Evolutionary conservation across 1,284 basidiomycete species (phyloP).

Genomic region (Cutaneotrichosporon arboriforme): DNA sequence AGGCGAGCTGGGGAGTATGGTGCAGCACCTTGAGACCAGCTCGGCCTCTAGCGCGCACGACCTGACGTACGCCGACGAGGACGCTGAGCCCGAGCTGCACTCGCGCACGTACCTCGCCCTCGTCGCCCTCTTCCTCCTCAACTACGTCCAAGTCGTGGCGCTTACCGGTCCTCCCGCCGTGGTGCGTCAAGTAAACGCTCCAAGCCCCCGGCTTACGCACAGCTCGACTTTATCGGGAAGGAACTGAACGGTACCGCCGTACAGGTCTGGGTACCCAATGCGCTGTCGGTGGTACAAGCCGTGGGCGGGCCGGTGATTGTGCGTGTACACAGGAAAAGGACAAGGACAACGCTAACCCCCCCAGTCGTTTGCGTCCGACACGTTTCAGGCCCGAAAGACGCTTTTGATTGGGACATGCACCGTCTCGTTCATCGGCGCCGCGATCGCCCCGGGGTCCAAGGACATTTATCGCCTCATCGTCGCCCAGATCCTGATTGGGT

Average conservation of each 20-base stretch:
- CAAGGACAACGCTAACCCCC: too few species aligned
- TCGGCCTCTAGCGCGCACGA: background rate
- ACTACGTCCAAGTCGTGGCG: constrained; percentile 6
- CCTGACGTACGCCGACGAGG: constrained; percentile 2
- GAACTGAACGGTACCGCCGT: background rate
- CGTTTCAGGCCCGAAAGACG: constrained; percentile 11
- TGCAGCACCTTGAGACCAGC: too few species aligned
- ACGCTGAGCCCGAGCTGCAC: constrained; percentile 4
- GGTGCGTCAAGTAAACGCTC: background rate
- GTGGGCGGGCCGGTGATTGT: constrained; percentile 7
- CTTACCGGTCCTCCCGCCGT: constrained; percentile 1
- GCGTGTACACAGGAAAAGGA: background rate
- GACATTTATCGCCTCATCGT: constrained; percentile 14
- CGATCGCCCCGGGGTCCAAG: constrained; percentile 9
- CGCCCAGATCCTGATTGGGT: constrained; percentile 11
- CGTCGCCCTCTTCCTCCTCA: constrained; percentile 1
- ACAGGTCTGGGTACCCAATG: constrained; percentile 10
- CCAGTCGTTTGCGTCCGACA: constrained; percentile 13
- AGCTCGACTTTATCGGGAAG: constrained; percentile 10
- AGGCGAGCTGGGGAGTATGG: too few species aligned
- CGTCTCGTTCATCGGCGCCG: constrained; percentile 11
- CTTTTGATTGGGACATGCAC: constrained; percentile 5
- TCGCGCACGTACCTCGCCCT: constrained; percentile 5
- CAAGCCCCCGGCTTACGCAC: background rate
- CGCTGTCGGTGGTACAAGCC: constrained; percentile 10